Conservation (phyloP, 106 monocot genomes). For the Phalaenopsis aphrodite region DNA sequence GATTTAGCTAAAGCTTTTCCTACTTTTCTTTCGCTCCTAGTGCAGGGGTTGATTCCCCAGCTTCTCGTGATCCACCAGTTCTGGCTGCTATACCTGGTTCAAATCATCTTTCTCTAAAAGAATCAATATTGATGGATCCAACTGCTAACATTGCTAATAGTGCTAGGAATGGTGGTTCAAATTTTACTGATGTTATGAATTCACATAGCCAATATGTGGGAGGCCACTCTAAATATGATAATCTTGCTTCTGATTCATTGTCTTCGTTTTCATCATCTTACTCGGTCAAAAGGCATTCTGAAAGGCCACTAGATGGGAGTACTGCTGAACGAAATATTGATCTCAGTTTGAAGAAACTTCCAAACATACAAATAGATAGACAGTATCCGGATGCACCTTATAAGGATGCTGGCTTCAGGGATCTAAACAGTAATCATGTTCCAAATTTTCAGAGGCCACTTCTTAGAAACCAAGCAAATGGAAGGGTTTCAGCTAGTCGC, state of each 20-base stretch:
- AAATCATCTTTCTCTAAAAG: slow-evolving; percentile 38
- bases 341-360: slow-evolving; percentile 29
- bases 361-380: slow-evolving; percentile 46
- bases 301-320: slow-evolving; percentile 47
- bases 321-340: slow-evolving; percentile 33
- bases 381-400: slow-evolving; percentile 46
- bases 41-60: slow-evolving; percentile 94
- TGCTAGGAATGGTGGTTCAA: slow-evolving; percentile 56
- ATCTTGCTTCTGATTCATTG: slow-evolving; percentile 49
- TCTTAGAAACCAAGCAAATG: slow-evolving; percentile 71
- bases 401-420: slow-evolving; percentile 49
- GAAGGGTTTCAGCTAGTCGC: slow-evolving; percentile 50
- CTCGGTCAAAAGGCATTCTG: slow-evolving; percentile 43
- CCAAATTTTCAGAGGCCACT: slow-evolving; percentile 99
- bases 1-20: neutral
- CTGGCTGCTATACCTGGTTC: slow-evolving; percentile 54
- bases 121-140: slow-evolving; percentile 38
- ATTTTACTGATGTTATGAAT: slow-evolving; percentile 26
- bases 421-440: slow-evolving; percentile 68
- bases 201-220: slow-evolving; percentile 43
- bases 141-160: slow-evolving; percentile 30
- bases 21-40: slow-evolving; percentile 43
- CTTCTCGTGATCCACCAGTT: slow-evolving; percentile 78
- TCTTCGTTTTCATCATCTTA: slow-evolving; percentile 47
- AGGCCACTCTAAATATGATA: slow-evolving; percentile 35